Evolutionary conservation across 805 yeast species (phyloP).

Genomic region (Lachancea quebecensis): DNA sequence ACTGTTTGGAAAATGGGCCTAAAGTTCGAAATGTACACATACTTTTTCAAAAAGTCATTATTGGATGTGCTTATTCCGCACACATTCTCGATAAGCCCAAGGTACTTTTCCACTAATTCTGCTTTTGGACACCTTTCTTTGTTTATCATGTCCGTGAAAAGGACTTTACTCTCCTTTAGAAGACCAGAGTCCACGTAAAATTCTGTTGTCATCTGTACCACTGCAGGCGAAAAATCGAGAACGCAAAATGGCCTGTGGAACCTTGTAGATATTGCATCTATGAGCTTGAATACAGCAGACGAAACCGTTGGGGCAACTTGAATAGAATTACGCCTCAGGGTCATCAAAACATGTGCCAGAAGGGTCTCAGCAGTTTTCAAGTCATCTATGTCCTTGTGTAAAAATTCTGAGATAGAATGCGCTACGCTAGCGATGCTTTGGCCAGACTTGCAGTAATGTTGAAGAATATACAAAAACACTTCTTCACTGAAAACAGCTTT

Average conservation of each 20-base stretch:
- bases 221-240: slow-evolving; percentile 11
- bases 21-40: slow-evolving; percentile 19
- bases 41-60: slow-evolving; percentile 10
- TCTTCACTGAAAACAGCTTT: slow-evolving; percentile 30
- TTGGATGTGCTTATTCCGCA: slow-evolving; percentile 1
- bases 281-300: slow-evolving; percentile 7
- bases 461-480: slow-evolving; percentile 24
- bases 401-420: slow-evolving; percentile 15
- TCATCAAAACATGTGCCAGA: slow-evolving; percentile 11
- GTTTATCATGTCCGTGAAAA: slow-evolving; percentile 12
- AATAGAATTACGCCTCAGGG: slow-evolving; percentile 9
- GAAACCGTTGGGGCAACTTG: slow-evolving; percentile 1
- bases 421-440: slow-evolving; percentile 11
- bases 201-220: slow-evolving; percentile 12
- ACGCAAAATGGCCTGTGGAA: slow-evolving; percentile 12
- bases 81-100: slow-evolving; percentile 10
- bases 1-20: slow-evolving; percentile 15
- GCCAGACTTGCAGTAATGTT: slow-evolving; percentile 14
- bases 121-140: slow-evolving; percentile 13
- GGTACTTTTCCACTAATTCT: slow-evolving; percentile 11
- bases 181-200: slow-evolving; percentile 10
- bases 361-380: slow-evolving; percentile 16
- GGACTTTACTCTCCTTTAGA: slow-evolving; percentile 12
- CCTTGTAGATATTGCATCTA: slow-evolving; percentile 9
- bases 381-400: slow-evolving; percentile 17